Base-by-base conservation (phyloP, 2,329 filamentous ascomycete genomes). In the Cylindrodendrum hubeiense region DNA sequence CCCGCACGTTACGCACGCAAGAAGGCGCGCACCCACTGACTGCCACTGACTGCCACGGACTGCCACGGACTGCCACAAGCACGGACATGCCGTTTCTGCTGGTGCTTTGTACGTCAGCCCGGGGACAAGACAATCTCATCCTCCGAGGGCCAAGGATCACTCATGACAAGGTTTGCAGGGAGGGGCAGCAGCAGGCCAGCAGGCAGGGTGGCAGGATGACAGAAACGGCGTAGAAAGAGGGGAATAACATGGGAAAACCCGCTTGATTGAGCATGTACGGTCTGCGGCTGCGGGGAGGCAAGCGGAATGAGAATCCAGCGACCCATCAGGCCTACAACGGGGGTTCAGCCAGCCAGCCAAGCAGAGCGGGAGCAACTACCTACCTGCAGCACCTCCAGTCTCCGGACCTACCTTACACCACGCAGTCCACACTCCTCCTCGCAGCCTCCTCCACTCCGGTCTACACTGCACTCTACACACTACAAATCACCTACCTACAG, bases 131-230 rank as follows among this genome's bases (percentile, higher is more conserved):
- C 46, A 52, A 44, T 44, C 17, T 26, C 56, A 19, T 44, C 26
- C 28, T 22, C 41, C n/a, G 7, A 51, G 4, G 33, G 34, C 26
- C 56, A 52, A 49, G 33, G 46, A 50, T 53, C 55, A 52, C 41
- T 43, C n/a, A 21, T 30, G 44, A 59, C 61, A 64, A 64, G 44
- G 61, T 60, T 64, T 64, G 26, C 61, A 47, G 21, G 61, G 55
- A 52, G 39, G 47, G 59, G 49, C 43, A 33, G 39, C 54, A 33
- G 50, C 51, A 49, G 49, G 51, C 33, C 61, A 55, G 44, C 43
- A 43, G 49, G 50, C 24, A 26, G 49, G 26, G 22, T 59, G 54
- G 53, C 58, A 47, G 41, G 60, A 51, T 49, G 33, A 49, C 41
- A 33, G 50, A 53, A 44, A 44, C 26, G 49, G 39, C 15, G 46